A percentile compares a stretch with the other conserved stretches of the same genome.
These are phyloP conservation scores for Bipolaris gigantea DNA, from an alignment of 2,329 filamentous ascomycete genomes.

Conservation along the genomic window DNA sequence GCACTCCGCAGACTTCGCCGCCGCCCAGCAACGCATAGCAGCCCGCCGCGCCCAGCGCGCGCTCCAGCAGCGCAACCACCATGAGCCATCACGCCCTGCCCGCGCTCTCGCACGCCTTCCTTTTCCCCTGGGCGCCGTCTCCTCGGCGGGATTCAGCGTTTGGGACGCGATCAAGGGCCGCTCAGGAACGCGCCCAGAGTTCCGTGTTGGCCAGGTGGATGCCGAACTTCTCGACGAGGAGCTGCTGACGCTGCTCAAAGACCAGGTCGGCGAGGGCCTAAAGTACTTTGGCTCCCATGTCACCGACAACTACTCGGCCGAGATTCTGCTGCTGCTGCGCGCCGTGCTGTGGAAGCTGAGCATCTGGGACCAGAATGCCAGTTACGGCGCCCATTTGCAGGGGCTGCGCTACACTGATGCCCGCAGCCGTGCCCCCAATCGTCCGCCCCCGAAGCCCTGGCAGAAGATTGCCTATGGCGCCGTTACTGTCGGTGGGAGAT, in stretches of 20 bases:
- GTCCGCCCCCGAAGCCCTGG: slow-evolving; percentile 71
- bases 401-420: slow-evolving; percentile 90
- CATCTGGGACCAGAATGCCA: slow-evolving; percentile 95
- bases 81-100: slow-evolving; percentile 51
- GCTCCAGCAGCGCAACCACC: slow-evolving; percentile 57
- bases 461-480: slow-evolving; percentile 86
- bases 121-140: slow-evolving; percentile 63
- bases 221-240: slow-evolving; percentile 94
- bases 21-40: slow-evolving; percentile 83
- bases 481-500: slow-evolving; percentile 82
- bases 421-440: slow-evolving; percentile 55
- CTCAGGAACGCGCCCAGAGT: slow-evolving; percentile 79
- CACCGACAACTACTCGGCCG: slow-evolving; percentile 82
- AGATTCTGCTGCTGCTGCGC: slow-evolving; percentile 77
- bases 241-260: slow-evolving; percentile 79
- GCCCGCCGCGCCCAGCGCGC: slow-evolving; percentile 79
- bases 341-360: slow-evolving; percentile 89
- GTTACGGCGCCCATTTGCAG: slow-evolving; percentile 90
- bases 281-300: slow-evolving; percentile 80
- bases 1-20: slow-evolving; percentile 71
- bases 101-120: slow-evolving; percentile 49
- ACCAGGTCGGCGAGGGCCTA: slow-evolving; percentile 82
- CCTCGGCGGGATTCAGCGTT: slow-evolving; percentile 52
- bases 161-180: slow-evolving; percentile 75
- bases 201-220: slow-evolving; percentile 94